Percentiles rank a stretch among this genome's conserved stretches.
These are phyloP conservation scores for Penicillium sp. DNA, from an alignment of 2,329 filamentous ascomycete species.

Conservation along the genomic window DNA sequence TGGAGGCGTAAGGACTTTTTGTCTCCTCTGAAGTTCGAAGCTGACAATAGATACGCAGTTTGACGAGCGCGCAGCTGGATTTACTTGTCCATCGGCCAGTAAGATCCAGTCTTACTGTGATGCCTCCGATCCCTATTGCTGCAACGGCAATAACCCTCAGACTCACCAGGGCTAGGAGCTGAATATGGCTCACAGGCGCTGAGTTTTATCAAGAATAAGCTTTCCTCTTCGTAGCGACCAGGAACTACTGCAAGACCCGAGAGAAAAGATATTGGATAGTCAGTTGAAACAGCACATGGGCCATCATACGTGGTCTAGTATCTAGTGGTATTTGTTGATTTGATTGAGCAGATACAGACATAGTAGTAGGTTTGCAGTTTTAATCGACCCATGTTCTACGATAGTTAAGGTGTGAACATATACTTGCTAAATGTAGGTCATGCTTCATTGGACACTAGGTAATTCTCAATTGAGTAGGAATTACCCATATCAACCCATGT, in stretches of 20 bases:
- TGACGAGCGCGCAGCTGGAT: constrained; percentile 54
- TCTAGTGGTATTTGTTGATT: no score
- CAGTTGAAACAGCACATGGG: no score
- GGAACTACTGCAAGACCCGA: no score
- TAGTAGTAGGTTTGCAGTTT: no score
- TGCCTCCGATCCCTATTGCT: constrained; percentile 60
- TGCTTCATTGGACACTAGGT: neutral
- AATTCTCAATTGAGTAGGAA: no score
- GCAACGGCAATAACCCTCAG: constrained; percentile 56
- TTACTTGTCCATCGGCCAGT: constrained; percentile 51
- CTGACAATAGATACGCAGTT: constrained; percentile 45
- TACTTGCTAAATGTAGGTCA: neutral
- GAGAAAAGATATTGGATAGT: no score
- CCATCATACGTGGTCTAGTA: no score
- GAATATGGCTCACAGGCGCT: constrained; percentile 58
- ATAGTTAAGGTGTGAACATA: neutral
- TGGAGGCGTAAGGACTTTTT: constrained; percentile 49
- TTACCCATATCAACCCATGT: neutral
- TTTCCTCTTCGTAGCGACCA: no score
- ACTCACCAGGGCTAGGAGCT: constrained; percentile 58
- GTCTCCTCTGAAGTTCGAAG: neutral
- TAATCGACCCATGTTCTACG: neutral
- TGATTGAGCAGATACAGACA: neutral
- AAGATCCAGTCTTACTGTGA: constrained; percentile 64
- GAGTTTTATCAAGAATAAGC: constrained; percentile 48